Conservation (phyloP, 2,329 filamentous ascomycete genomes). For the Sarocladiaceae sp. region DNA sequence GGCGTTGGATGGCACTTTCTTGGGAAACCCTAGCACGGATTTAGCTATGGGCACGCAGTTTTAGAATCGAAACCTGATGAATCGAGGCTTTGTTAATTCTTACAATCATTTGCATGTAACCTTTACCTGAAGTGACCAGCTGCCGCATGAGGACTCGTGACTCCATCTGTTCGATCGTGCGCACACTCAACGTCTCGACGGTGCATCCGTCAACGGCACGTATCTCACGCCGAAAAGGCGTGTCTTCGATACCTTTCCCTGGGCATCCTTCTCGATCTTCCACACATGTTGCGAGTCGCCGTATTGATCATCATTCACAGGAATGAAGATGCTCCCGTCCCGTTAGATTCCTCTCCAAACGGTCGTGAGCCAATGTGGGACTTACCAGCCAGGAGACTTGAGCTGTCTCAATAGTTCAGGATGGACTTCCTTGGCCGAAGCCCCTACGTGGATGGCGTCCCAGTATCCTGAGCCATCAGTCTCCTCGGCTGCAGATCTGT, state of each 20-base stretch:
- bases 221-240: conserved; percentile 67
- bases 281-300: conserved; percentile 59
- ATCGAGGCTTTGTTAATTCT: neutral
- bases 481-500: conserved; percentile 25
- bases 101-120: neutral
- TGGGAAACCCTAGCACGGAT: no score
- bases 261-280: conserved; percentile 63
- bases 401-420: conserved; percentile 69
- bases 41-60: no score
- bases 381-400: conserved; percentile 62
- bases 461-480: conserved; percentile 54
- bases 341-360: conserved; percentile 10
- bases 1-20: neutral
- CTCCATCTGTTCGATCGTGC: neutral
- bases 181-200: conserved; percentile 24
- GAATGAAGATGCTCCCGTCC: conserved; percentile 64
- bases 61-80: neutral
- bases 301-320: conserved; percentile 52
- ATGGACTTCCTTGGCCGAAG: conserved; percentile 71
- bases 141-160: neutral
- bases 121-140: neutral
- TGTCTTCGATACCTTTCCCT: conserved; percentile 54
- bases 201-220: conserved; percentile 70
- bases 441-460: conserved; percentile 94
- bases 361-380: conserved; percentile 12